Conservation (phyloP, 352 stramenopile genomes). For the Globisporangium viniferum region DNA sequence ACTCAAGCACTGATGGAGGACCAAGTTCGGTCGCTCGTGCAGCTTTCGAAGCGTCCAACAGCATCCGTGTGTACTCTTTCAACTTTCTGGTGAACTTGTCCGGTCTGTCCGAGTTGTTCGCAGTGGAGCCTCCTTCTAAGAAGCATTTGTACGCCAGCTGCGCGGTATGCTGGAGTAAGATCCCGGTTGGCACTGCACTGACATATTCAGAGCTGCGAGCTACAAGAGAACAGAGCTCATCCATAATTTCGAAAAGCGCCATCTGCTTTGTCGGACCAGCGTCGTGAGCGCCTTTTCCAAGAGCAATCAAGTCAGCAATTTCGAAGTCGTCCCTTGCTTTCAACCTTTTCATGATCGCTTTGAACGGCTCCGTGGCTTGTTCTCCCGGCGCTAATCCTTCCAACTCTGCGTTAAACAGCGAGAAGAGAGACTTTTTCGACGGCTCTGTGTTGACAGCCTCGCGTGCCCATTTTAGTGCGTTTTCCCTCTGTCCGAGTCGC, state of each 20-base stretch:
- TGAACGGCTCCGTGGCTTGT: slow-evolving; percentile 9
- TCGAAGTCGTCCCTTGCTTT: slow-evolving; percentile 61
- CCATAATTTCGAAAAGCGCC: slow-evolving; percentile 44
- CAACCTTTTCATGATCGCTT: slow-evolving; percentile 32
- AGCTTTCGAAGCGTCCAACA: slow-evolving; percentile 29
- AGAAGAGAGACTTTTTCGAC: slow-evolving; percentile 61
- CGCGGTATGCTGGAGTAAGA: slow-evolving; percentile 68
- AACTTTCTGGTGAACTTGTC: slow-evolving; percentile 35
- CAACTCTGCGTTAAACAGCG: slow-evolving; percentile 47
- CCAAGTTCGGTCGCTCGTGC: slow-evolving; percentile 21
- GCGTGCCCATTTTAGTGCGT: slow-evolving; percentile 40
- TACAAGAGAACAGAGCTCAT: slow-evolving; percentile 41
- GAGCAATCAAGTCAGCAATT: slow-evolving; percentile 50
- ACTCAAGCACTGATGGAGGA: slow-evolving; percentile 52
- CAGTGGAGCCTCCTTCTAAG: background rate
- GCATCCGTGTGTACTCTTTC: slow-evolving; percentile 32
- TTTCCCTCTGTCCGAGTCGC: slow-evolving; percentile 26
- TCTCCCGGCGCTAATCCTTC: slow-evolving; percentile 12
- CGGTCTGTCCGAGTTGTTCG: background rate
- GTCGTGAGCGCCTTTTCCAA: slow-evolving; percentile 39
- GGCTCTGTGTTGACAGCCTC: slow-evolving; percentile 44
- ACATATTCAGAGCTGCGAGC: background rate
- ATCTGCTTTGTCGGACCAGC: slow-evolving; percentile 27
- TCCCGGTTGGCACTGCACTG: slow-evolving; percentile 25
- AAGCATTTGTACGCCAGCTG: slow-evolving; percentile 45